Conservation (phyloP, 352 stramenopile species). For the Phytophthora macrochlamydospora region DNA sequence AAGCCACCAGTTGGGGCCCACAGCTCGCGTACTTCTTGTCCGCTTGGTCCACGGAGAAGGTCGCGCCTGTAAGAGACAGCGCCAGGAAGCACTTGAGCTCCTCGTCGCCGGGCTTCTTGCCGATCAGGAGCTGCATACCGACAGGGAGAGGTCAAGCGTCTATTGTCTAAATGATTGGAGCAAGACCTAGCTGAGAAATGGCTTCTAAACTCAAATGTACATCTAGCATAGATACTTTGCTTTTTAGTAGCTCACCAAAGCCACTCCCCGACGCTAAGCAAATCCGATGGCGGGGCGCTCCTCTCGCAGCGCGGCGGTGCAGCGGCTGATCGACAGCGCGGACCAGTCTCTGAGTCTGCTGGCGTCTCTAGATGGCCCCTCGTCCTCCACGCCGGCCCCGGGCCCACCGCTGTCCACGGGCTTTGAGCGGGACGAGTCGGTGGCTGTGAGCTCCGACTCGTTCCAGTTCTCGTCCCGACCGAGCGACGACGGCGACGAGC, state of each 20-base stretch:
- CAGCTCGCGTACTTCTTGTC: conserved; percentile 66
- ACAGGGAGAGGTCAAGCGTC: neutral
- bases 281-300: conserved; percentile 29
- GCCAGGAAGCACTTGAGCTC: conserved; percentile 87
- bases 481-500: conserved; percentile 13
- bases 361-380: conserved; percentile 58
- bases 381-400: conserved; percentile 8
- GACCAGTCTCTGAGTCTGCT: conserved; percentile 74
- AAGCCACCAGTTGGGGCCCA: conserved; percentile 57
- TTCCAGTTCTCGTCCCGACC: conserved; percentile 38
- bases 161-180: conserved; percentile 1
- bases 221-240: too few relatives aligned
- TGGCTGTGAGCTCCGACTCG: conserved; percentile 30
- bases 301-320: conserved; percentile 56
- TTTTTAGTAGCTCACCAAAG: too few relatives aligned
- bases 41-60: conserved; percentile 54
- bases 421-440: conserved; percentile 12
- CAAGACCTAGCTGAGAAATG: too few relatives aligned
- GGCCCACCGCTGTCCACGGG: conserved; percentile 11
- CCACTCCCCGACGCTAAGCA: conserved; percentile 12
- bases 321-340: conserved; percentile 80
- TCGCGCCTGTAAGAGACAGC: conserved; percentile 48
- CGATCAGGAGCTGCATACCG: conserved; percentile 75
- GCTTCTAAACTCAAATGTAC: neutral
- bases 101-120: conserved; percentile 59